A percentile compares a stretch with the other conserved stretches of the same genome.
phyloP scores from a whole-genome alignment of 2,329 filamentous ascomycete genomes.

The Geosmithia flava region DNA sequence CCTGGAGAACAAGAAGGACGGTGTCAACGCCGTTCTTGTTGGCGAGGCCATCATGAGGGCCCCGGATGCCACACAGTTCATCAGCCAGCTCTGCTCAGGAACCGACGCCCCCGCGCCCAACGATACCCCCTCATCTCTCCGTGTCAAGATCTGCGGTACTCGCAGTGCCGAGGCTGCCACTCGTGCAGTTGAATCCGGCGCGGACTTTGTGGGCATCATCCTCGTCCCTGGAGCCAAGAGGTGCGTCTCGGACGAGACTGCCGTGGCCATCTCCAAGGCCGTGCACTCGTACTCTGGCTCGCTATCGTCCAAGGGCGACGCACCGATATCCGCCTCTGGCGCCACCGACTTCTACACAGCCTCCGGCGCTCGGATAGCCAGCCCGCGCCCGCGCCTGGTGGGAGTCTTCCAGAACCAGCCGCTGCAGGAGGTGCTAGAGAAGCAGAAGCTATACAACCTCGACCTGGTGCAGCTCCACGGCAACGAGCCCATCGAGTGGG shows the following conservation, averaged over 20 bases:
- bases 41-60: conserved; percentile 95
- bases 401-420: conserved; percentile 93
- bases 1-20: conserved; percentile 72
- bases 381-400: conserved; percentile 62
- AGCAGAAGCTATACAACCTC: conserved; percentile 63
- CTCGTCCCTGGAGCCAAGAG: conserved; percentile 72
- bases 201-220: conserved; percentile 89
- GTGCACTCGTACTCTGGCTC: conserved; percentile 56
- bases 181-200: conserved; percentile 72
- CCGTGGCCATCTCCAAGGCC: conserved; percentile 65
- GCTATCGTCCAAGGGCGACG: conserved; percentile 17
- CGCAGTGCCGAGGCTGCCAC: conserved; percentile 69
- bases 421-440: conserved; percentile 65
- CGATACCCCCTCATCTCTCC: conserved; percentile 30
- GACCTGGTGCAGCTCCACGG: conserved; percentile 93
- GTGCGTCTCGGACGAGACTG: conserved; percentile 66
- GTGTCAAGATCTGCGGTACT: conserved; percentile 95
- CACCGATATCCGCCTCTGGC: conserved; percentile 12
- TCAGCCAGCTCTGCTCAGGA: conserved; percentile 66
- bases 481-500: conserved; percentile 86
- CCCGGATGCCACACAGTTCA: conserved; percentile 69
- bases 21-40: conserved; percentile 85
- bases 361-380: conserved; percentile 32
- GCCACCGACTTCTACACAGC: conserved; percentile 62
- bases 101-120: conserved; percentile 20